A percentile compares a stretch with the other conserved stretches of the same genome.
Evolutionary conservation across 306 rosid genomes (phyloP).

Genomic region (Begonia fuchsioides): DNA sequence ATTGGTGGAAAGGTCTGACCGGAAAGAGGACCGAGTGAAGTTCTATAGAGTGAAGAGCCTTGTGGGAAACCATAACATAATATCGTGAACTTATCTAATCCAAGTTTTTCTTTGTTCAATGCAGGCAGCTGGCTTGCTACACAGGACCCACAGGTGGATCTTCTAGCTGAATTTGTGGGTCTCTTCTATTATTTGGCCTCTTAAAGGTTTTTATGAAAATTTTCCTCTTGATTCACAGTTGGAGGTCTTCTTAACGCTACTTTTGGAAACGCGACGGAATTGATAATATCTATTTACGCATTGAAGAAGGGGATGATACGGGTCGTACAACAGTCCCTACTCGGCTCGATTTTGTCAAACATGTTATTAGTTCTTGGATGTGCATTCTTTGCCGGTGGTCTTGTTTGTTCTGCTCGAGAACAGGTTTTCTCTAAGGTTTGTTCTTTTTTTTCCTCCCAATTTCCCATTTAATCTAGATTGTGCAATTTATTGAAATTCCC

Average conservation of each 20-base stretch:
- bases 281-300: slow-evolving; percentile 69
- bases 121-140: slow-evolving; percentile 40
- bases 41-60: too few species aligned
- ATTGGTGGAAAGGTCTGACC: too few species aligned
- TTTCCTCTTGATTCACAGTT: slow-evolving; percentile 27
- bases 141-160: slow-evolving; percentile 39
- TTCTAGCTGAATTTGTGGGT: neutral
- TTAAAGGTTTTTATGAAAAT: too few species aligned
- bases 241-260: slow-evolving; percentile 84
- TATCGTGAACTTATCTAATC: neutral
- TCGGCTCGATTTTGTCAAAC: slow-evolving; percentile 80
- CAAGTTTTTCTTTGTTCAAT: slow-evolving; percentile 13
- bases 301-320: slow-evolving; percentile 46
- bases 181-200: too few species aligned
- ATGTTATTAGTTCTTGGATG: slow-evolving; percentile 83
- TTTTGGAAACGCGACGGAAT: slow-evolving; percentile 85
- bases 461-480: too few species aligned
- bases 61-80: too few species aligned
- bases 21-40: too few species aligned
- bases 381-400: slow-evolving; percentile 69
- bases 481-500: too few species aligned
- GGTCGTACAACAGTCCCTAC: slow-evolving; percentile 64
- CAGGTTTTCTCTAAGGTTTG: slow-evolving; percentile 73
- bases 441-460: neutral
- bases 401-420: slow-evolving; percentile 41